These are phyloP conservation scores for Fraxinus angustifolia DNA, from an alignment of 305 asterid genomes.

Conservation along the genomic window DNA sequence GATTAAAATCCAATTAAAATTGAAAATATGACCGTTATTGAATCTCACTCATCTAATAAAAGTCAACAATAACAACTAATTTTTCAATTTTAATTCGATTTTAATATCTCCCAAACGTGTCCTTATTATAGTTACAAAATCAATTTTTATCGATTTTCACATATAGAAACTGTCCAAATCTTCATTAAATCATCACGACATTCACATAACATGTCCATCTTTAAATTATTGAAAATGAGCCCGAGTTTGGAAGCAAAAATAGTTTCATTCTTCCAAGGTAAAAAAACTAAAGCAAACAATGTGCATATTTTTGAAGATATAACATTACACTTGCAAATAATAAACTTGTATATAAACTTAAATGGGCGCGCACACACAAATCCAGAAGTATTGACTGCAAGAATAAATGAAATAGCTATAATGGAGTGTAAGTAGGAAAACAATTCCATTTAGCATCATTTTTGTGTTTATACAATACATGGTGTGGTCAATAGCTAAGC, in stretches of 20 bases:
- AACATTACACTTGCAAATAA: neutral
- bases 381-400: conserved; percentile 11
- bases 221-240: neutral
- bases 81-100: too few relatives aligned
- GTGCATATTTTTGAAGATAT: neutral
- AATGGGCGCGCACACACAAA: neutral
- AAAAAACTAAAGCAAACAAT: neutral
- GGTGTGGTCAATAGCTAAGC: conserved; percentile 32
- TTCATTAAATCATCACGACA: neutral
- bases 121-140: too few relatives aligned
- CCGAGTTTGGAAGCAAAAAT: neutral
- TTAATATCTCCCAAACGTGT: too few relatives aligned
- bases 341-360: neutral
- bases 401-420: conserved; percentile 27
- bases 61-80: too few relatives aligned
- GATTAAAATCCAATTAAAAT: too few relatives aligned
- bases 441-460: conserved; percentile 21
- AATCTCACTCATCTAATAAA: too few relatives aligned
- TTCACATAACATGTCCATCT: neutral
- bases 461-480: conserved; percentile 25
- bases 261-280: neutral
- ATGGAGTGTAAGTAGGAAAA: conserved; percentile 1
- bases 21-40: too few relatives aligned
- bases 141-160: neutral
- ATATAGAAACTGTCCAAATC: neutral